These are phyloP conservation scores for Suzukiozyma palmioleophila DNA, from an alignment of 1,139 yeast species.

Conservation along the genomic window DNA sequence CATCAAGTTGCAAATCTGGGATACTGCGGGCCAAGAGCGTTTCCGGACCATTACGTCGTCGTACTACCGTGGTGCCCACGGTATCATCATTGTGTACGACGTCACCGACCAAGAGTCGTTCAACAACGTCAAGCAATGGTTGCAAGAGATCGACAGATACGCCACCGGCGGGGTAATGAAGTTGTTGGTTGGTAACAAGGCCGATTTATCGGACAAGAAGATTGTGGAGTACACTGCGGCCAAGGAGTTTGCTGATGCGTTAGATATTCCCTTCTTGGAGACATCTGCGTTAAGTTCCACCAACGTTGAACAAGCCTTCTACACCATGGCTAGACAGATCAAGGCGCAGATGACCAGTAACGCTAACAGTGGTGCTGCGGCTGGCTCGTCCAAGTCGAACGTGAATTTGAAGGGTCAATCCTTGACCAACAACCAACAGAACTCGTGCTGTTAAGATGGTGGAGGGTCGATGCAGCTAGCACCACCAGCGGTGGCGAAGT, in stretches of 20 bases:
- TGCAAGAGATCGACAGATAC: constrained; percentile 96
- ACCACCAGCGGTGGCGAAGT: neutral
- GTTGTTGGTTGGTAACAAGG: constrained; percentile 93
- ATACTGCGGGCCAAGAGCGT: constrained; percentile 98
- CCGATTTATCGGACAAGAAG: constrained; percentile 90
- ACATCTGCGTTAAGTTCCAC: constrained; percentile 95
- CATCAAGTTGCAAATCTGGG: constrained; percentile 97
- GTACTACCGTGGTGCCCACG: constrained; percentile 98
- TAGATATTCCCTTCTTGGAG: constrained; percentile 93
- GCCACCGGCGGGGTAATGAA: constrained; percentile 98
- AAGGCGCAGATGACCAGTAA: constrained; percentile 90
- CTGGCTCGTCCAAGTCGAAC: constrained; percentile 50
- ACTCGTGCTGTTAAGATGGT: constrained; percentile 69
- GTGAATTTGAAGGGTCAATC: constrained; percentile 90
- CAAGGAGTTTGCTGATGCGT: constrained; percentile 94
- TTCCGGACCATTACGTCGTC: constrained; percentile 97
- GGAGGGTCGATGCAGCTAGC: too few species aligned
- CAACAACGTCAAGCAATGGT: constrained; percentile 97
- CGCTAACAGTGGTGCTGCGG: constrained; percentile 35
- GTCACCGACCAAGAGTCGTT: constrained; percentile 98
- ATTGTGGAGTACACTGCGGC: constrained; percentile 96
- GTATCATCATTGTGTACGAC: constrained; percentile 95
- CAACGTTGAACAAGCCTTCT: constrained; percentile 96
- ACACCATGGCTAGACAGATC: constrained; percentile 98
- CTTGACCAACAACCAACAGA: constrained; percentile 60